Percentiles rank a stretch among this genome's conserved stretches.
phyloP scores from a whole-genome alignment of 73 alveolate genomes.

The Diophrys sp. region DNA sequence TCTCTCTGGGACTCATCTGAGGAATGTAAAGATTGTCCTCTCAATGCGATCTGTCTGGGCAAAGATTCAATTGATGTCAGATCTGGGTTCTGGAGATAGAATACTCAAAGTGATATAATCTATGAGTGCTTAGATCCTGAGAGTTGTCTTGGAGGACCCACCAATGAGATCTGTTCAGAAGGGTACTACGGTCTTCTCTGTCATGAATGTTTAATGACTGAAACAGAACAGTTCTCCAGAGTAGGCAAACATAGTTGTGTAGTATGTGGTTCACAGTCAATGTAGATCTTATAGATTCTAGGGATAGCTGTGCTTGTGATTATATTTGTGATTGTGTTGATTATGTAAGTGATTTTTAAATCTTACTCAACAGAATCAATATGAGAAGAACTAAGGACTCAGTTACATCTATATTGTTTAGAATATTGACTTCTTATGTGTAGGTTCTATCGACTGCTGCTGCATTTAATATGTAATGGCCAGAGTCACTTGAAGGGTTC shows the following conservation, averaged over 20 bases:
- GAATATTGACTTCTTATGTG: conserved; percentile 26
- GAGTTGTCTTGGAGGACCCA: conserved; percentile 5
- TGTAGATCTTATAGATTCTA: neutral
- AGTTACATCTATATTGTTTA: neutral
- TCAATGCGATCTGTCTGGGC: neutral
- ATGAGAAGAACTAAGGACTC: conserved; percentile 6
- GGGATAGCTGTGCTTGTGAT: neutral
- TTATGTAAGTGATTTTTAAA: neutral
- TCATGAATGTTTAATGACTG: neutral
- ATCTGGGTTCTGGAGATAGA: conserved; percentile 5
- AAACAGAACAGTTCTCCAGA: neutral
- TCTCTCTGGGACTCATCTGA: neutral
- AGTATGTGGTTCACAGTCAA: neutral
- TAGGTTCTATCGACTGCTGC: conserved; percentile 45
- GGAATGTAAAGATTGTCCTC: neutral
- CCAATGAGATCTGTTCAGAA: neutral
- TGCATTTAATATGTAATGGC: conserved; percentile 54
- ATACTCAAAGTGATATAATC: neutral
- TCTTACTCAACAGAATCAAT: neutral
- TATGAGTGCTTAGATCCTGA: neutral
- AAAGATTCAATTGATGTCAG: neutral
- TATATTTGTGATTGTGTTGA: neutral
- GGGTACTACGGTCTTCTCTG: conserved; percentile 5
- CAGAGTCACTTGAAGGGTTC: conserved; percentile 21
- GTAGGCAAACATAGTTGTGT: neutral